Percentiles rank a stretch among this genome's conserved stretches.
Evolutionary conservation across 2,329 filamentous ascomycete genomes (phyloP).

Genomic region (Diaporthe amygdali): DNA sequence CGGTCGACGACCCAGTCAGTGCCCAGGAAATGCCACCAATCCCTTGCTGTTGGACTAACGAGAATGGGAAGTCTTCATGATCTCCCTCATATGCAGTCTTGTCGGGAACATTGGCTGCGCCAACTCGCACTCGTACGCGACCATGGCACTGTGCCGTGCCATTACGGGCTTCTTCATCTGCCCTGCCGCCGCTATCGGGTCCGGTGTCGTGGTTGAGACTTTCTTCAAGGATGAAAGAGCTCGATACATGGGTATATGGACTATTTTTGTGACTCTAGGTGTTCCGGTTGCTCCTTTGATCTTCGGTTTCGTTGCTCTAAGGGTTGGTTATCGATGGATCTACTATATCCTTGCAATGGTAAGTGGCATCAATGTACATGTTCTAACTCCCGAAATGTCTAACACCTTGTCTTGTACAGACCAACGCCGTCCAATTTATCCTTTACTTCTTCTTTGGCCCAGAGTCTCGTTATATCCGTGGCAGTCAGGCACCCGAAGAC

Average conservation of each 20-base stretch:
- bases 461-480: slow-evolving; percentile 59
- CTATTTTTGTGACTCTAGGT: slow-evolving; percentile 37
- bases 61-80: slow-evolving; percentile 41
- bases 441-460: slow-evolving; percentile 60
- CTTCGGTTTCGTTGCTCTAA: slow-evolving; percentile 52
- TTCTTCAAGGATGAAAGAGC: slow-evolving; percentile 62
- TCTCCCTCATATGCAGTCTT: slow-evolving; percentile 52
- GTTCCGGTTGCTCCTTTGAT: slow-evolving; percentile 38
- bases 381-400: neutral
- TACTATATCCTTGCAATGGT: slow-evolving; percentile 63
- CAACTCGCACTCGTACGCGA: slow-evolving; percentile 50
- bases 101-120: slow-evolving; percentile 60
- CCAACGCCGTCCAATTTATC: slow-evolving; percentile 61
- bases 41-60: neutral
- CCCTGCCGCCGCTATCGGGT: slow-evolving; percentile 57
- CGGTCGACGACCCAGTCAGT: slow-evolving; percentile 54
- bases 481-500: slow-evolving; percentile 29
- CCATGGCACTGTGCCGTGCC: slow-evolving; percentile 57
- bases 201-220: slow-evolving; percentile 61
- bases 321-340: slow-evolving; percentile 62
- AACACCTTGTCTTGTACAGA: slow-evolving; percentile 36
- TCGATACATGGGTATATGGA: slow-evolving; percentile 64
- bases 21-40: neutral
- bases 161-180: slow-evolving; percentile 61
- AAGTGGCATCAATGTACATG: slow-evolving; percentile 22